Conservation (phyloP, 169 alveolate species). For the Cryptosporidium xiaoi region DNA sequence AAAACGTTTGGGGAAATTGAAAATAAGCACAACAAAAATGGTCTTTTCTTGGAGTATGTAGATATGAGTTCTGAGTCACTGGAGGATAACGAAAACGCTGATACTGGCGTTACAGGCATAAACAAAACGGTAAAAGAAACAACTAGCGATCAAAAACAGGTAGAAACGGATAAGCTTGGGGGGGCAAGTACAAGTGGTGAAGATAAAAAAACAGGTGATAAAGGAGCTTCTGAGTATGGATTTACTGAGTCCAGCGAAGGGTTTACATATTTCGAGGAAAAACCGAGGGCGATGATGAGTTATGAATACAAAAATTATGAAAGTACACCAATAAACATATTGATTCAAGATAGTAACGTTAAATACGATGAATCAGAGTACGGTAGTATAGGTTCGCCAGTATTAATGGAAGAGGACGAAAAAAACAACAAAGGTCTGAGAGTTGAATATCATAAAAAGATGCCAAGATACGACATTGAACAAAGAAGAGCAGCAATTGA, state of each 20-base stretch:
- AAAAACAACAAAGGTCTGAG: constrained; percentile 8
- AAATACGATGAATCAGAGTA: constrained; percentile 6
- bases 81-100: no score
- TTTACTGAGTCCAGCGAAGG: background rate
- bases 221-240: background rate
- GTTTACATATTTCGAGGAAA: constrained; percentile 51
- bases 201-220: no score
- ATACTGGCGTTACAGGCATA: no score
- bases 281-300: constrained; percentile 44
- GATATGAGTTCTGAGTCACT: no score
- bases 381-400: constrained; percentile 24
- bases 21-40: no score
- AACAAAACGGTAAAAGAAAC: no score
- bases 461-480: constrained; percentile 27
- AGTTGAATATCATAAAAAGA: constrained; percentile 53
- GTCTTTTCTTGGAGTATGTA: no score
- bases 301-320: constrained; percentile 27
- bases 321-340: constrained; percentile 19
- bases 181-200: no score
- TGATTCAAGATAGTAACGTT: constrained; percentile 18
- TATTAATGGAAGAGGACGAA: background rate
- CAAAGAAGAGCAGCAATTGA: constrained; percentile 23
- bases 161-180: no score
- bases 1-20: no score
- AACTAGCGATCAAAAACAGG: no score